Conservation (phyloP, 257 asterid species). For the Coffea canephora region DNA sequence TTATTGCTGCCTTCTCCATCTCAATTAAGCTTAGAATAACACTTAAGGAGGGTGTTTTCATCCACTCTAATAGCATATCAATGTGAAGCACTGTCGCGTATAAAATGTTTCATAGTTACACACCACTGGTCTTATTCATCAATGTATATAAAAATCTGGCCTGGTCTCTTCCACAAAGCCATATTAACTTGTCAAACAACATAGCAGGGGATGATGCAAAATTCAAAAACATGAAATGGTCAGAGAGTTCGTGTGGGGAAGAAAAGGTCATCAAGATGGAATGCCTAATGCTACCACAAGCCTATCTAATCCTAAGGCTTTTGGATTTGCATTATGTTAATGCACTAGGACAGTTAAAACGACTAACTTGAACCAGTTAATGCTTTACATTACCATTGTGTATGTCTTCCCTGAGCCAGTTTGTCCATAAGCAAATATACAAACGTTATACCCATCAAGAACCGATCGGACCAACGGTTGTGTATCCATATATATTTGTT, state of each 20-base stretch:
- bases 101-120: neutral
- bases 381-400: conserved; percentile 59
- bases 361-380: neutral
- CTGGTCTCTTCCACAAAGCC: too few species aligned
- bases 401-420: conserved; percentile 94
- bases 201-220: neutral
- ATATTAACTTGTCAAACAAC: neutral
- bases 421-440: conserved; percentile 92
- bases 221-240: neutral
- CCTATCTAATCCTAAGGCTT: neutral
- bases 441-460: conserved; percentile 84
- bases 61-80: neutral
- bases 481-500: conserved; percentile 71
- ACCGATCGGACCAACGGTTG: conserved; percentile 81
- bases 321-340: neutral
- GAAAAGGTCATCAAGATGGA: neutral
- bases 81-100: neutral
- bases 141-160: neutral
- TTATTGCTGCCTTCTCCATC: neutral
- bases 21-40: neutral
- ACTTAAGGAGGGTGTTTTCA: neutral
- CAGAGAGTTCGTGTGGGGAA: neutral
- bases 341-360: neutral
- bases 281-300: neutral
- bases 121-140: neutral